Conservation (phyloP, 78 protist genomes). For the Dictyostelium intermedium region DNA sequence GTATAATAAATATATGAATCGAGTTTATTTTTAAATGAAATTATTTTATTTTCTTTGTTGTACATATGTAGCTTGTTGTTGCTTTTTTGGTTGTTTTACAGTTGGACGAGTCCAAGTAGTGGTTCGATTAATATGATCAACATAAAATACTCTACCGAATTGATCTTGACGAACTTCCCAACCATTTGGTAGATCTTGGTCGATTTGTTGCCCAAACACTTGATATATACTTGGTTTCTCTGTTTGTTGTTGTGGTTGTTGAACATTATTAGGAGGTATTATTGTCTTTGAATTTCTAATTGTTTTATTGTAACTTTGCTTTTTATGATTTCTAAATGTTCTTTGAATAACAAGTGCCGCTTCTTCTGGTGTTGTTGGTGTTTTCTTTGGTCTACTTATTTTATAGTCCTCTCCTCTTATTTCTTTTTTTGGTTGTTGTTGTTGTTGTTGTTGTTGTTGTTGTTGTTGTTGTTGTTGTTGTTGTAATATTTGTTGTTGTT, state of each 20-base stretch:
- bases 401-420: not conserved
- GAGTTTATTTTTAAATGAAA: not conserved
- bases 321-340: conserved; percentile 55
- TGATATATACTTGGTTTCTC: not conserved
- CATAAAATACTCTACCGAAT: conserved; percentile 69
- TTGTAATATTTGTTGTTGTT: not conserved
- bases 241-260: not conserved
- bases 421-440: not conserved
- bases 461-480: not conserved
- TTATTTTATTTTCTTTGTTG: not conserved
- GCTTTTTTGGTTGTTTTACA: not conserved
- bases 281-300: not conserved
- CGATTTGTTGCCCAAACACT: not conserved
- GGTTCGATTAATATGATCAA: conserved; percentile 58
- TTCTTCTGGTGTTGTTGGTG: conserved; percentile 12
- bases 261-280: not conserved
- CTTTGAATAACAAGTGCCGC: conserved; percentile 44
- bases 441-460: not conserved
- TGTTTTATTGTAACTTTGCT: conserved; percentile 12
- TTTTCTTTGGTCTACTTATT: conserved; percentile 2
- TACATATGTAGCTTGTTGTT: not conserved
- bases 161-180: conserved; percentile 74
- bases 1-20: too few species aligned
- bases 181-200: conserved; percentile 64
- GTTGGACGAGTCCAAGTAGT: conserved; percentile 72